These are phyloP conservation scores for Lasiosphaeriaceae sp. DNA, from an alignment of 495 filamentous ascomycete genomes.

Conservation along the genomic window DNA sequence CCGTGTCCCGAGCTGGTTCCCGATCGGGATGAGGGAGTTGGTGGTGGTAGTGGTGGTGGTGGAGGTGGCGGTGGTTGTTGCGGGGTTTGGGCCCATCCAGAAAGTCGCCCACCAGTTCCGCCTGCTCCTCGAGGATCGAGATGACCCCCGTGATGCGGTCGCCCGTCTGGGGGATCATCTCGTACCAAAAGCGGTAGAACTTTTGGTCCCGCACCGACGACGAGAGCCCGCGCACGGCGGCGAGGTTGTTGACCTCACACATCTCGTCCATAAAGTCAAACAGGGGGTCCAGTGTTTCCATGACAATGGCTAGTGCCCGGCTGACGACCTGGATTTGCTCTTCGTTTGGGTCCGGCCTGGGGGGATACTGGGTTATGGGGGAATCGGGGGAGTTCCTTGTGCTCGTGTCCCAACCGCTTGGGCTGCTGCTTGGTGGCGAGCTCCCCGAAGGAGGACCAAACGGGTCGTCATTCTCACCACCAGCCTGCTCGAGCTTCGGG, in stretches of 20 bases:
- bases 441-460: too few relatives aligned
- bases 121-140: slow-evolving; percentile 3
- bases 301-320: too few relatives aligned
- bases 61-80: not conserved
- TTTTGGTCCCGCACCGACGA: not conserved
- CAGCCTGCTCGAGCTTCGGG: too few relatives aligned
- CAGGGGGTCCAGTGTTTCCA: not conserved
- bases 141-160: slow-evolving; percentile 1
- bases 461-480: too few relatives aligned
- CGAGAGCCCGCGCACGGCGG: not conserved
- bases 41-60: not conserved
- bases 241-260: not conserved
- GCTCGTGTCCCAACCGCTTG: too few relatives aligned
- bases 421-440: too few relatives aligned
- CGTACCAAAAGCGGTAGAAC: not conserved
- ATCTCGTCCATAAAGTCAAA: not conserved
- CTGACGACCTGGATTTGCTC: too few relatives aligned
- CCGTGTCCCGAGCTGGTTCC: not conserved
- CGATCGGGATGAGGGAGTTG: not conserved
- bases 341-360: too few relatives aligned
- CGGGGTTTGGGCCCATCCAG: not conserved
- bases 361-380: too few relatives aligned
- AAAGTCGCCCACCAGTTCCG: not conserved
- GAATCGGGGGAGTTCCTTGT: too few relatives aligned
- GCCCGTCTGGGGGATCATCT: not conserved